Percentiles rank a stretch among this genome's conserved stretches.
These are phyloP conservation scores for Dactylellina drechsleri DNA, from an alignment of 2,329 filamentous ascomycete species.

Conservation along the genomic window DNA sequence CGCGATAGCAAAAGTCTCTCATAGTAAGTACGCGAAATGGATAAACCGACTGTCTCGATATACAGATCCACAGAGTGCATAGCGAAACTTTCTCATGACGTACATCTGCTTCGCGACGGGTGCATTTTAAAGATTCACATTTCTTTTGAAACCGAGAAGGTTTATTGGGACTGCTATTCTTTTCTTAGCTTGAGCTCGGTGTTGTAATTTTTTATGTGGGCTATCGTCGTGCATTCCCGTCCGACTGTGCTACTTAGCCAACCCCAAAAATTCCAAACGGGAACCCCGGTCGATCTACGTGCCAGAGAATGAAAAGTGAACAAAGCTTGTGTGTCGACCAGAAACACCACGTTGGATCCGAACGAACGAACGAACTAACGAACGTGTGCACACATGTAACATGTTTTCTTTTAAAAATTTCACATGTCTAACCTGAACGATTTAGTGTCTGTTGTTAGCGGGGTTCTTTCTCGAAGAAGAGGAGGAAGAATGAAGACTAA, in stretches of 20 bases:
- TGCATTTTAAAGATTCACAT: slow-evolving; percentile 2
- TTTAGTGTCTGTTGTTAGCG: not conserved
- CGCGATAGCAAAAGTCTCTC: slow-evolving; percentile 30
- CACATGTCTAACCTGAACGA: not conserved
- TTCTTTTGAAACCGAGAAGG: not conserved
- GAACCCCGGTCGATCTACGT: too few relatives aligned
- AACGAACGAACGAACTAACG: not conserved
- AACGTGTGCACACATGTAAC: not conserved
- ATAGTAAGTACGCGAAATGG: slow-evolving; percentile 19
- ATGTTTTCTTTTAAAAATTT: slow-evolving; percentile 1
- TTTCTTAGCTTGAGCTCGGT: too few relatives aligned
- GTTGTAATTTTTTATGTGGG: too few relatives aligned
- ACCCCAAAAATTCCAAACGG: too few relatives aligned
- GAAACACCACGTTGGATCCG: slow-evolving; percentile 13
- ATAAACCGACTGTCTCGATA: not conserved
- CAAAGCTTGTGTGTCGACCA: not conserved
- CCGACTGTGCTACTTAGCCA: too few relatives aligned
- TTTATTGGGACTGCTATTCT: too few relatives aligned
- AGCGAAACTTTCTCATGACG: slow-evolving; percentile 47
- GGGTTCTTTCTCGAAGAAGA: too few relatives aligned
- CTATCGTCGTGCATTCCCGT: too few relatives aligned
- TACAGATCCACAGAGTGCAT: slow-evolving; percentile 33
- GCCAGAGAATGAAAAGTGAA: too few relatives aligned
- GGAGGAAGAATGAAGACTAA: slow-evolving; percentile 8
- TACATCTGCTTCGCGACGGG: slow-evolving; percentile 12